Percentiles rank a stretch among this genome's conserved stretches.
phyloP scores from a whole-genome alignment of 345 rosid species.

The Gossypium mustelinum region DNA sequence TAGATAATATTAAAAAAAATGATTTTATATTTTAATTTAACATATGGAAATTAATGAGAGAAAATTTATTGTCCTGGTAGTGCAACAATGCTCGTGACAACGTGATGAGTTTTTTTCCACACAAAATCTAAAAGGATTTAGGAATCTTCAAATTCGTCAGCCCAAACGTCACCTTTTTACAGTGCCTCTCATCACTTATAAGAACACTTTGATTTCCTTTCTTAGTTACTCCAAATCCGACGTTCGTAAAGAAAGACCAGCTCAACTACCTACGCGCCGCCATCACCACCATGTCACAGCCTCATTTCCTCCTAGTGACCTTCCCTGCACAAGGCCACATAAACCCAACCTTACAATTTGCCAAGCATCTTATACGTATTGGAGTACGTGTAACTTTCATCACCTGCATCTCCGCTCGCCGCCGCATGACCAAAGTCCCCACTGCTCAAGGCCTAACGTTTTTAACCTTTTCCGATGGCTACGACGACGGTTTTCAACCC shows the following conservation, averaged over 20 bases:
- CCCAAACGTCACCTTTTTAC: neutral
- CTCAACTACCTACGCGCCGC: neutral
- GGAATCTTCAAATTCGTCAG: too few species aligned
- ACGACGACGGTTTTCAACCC: conserved; percentile 42
- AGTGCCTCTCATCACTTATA: neutral
- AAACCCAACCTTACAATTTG: conserved; percentile 55
- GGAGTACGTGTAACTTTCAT: conserved; percentile 53
- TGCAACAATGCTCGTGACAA: conserved; percentile 17
- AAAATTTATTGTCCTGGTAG: conserved; percentile 26
- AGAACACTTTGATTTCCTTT: neutral
- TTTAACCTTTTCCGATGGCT: conserved; percentile 54
- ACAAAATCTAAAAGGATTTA: too few species aligned
- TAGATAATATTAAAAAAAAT: too few species aligned
- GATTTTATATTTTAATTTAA: too few species aligned
- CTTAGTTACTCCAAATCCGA: neutral
- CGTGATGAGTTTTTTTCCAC: too few species aligned
- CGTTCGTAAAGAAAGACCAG: neutral
- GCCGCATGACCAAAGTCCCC: conserved; percentile 34
- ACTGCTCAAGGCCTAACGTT: conserved; percentile 33
- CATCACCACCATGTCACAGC: conserved; percentile 16
- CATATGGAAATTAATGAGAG: neutral
- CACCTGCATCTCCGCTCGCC: conserved; percentile 35
- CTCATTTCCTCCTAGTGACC: conserved; percentile 49
- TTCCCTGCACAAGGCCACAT: conserved; percentile 67
- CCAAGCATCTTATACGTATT: conserved; percentile 45